Evolutionary conservation across 2,329 filamentous ascomycete species (phyloP).

Genomic region (Zasmidium cellare): DNA sequence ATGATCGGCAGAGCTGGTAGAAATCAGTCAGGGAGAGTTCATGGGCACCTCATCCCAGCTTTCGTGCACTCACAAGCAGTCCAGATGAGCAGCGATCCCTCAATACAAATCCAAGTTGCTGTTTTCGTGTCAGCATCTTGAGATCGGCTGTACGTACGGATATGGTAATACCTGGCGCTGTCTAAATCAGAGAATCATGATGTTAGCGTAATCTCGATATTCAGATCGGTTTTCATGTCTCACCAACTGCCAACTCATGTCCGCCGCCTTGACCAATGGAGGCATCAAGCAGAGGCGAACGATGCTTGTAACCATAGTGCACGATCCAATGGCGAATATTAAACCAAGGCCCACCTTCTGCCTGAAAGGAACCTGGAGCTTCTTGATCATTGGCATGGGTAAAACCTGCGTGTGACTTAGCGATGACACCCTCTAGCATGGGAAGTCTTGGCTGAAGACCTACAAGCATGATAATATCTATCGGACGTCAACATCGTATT

Average conservation of each 20-base stretch:
- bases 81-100: constrained; percentile 18
- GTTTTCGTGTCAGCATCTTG: constrained; percentile 3
- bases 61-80: constrained; percentile 6
- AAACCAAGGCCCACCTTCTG: constrained; percentile 16
- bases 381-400: constrained; percentile 5
- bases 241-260: constrained; percentile 7
- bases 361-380: neutral
- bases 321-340: constrained; percentile 16
- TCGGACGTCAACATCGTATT: neutral
- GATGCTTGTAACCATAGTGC: constrained; percentile 16
- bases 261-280: constrained; percentile 8
- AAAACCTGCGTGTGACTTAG: neutral
- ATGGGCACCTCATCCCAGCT: neutral
- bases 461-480: constrained; percentile 15
- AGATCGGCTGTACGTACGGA: neutral
- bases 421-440: too few species aligned
- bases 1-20: constrained; percentile 11
- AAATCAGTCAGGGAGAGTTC: too few species aligned
- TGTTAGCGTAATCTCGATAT: too few species aligned
- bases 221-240: neutral
- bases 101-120: constrained; percentile 19
- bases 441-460: neutral
- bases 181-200: too few species aligned
- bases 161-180: too few species aligned
- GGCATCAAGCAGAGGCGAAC: constrained; percentile 16